phyloP scores from a whole-genome alignment of 768 basidiomycete genomes.

The Austroboletus festivus region DNA sequence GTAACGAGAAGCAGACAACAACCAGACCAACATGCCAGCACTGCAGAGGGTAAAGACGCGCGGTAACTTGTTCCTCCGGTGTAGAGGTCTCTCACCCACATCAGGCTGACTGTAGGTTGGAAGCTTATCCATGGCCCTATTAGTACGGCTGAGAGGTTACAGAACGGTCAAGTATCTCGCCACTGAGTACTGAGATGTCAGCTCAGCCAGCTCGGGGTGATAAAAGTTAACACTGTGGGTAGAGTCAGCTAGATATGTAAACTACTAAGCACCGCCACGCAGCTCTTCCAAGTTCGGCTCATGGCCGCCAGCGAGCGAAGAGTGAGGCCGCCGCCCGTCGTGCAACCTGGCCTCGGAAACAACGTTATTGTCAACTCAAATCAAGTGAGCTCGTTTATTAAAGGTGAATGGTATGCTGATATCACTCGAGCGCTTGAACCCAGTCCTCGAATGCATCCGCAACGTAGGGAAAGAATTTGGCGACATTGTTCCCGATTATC shows the following conservation, averaged over 20 bases:
- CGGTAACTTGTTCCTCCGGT: slow-evolving; percentile 10
- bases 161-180: too few relatives aligned
- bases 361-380: slow-evolving; percentile 61
- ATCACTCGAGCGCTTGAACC: slow-evolving; percentile 70
- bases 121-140: slow-evolving; percentile 28
- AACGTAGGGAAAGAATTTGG: slow-evolving; percentile 93
- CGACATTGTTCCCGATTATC: slow-evolving; percentile 91
- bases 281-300: neutral
- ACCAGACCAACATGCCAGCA: slow-evolving; percentile 11
- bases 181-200: too few relatives aligned
- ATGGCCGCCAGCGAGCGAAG: slow-evolving; percentile 10
- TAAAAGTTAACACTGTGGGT: slow-evolving; percentile 1
- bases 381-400: slow-evolving; percentile 40
- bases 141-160: neutral
- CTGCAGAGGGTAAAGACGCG: slow-evolving; percentile 20
- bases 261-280: slow-evolving; percentile 10
- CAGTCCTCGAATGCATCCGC: slow-evolving; percentile 79
- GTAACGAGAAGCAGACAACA: slow-evolving; percentile 19
- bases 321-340: slow-evolving; percentile 46
- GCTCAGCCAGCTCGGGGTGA: too few relatives aligned
- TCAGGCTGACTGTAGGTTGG: slow-evolving; percentile 13
- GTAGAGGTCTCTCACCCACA: slow-evolving; percentile 9
- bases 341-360: slow-evolving; percentile 62
- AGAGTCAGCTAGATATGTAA: too few relatives aligned
- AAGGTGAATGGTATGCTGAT: neutral